Evolutionary conservation across 495 filamentous ascomycete species (phyloP).

Genomic region (Oleoguttula mirabilis): DNA sequence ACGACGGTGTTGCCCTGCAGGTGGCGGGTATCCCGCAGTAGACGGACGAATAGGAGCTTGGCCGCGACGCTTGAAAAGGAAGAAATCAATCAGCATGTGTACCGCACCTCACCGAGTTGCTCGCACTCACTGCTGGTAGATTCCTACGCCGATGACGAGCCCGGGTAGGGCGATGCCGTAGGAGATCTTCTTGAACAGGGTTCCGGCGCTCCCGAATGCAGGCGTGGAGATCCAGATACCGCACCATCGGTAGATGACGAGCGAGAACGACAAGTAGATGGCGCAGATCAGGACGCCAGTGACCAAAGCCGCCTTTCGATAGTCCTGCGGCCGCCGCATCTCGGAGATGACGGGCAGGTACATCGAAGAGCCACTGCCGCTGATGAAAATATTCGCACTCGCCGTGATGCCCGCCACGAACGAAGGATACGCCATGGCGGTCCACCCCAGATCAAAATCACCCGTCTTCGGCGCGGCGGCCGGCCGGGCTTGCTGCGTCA

Average conservation of each 20-base stretch:
- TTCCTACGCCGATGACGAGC: constrained; percentile 5
- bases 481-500: constrained; percentile 22
- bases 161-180: constrained; percentile 17
- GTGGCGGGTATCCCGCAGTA: constrained; percentile 28
- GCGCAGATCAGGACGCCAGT: constrained; percentile 29
- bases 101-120: background rate
- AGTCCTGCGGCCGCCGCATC: constrained; percentile 14
- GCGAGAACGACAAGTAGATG: constrained; percentile 10
- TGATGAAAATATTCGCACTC: constrained; percentile 10
- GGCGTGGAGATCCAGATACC: constrained; percentile 17
- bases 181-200: constrained; percentile 17
- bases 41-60: constrained; percentile 20
- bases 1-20: constrained; percentile 25
- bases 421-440: constrained; percentile 13
- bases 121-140: constrained; percentile 6
- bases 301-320: constrained; percentile 16
- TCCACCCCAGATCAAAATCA: constrained; percentile 15
- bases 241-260: constrained; percentile 13
- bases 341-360: constrained; percentile 13
- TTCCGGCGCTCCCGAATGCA: constrained; percentile 15
- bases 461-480: constrained; percentile 27
- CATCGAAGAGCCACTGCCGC: constrained; percentile 10
- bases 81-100: background rate
- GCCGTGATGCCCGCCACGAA: constrained; percentile 14
- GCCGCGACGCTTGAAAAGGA: constrained; percentile 5